Percentiles rank a stretch among this genome's conserved stretches.
Evolutionary conservation across 2,329 filamentous ascomycete genomes (phyloP).

Genomic region (Fusarium marasasianum): DNA sequence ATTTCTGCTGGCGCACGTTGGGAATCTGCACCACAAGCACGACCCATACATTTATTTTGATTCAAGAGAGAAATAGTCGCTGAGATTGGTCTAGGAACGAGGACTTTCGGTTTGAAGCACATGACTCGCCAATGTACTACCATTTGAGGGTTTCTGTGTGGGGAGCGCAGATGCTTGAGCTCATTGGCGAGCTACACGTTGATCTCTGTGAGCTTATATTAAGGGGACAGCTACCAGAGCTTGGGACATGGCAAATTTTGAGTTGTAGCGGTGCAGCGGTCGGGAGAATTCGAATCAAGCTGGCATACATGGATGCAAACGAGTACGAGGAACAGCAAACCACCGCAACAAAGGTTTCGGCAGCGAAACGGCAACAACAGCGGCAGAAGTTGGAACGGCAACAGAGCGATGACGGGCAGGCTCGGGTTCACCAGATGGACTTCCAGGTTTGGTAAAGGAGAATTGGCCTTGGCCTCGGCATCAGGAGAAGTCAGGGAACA

Average conservation of each 20-base stretch:
- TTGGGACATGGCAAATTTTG: slow-evolving; percentile 36
- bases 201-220: slow-evolving; percentile 38
- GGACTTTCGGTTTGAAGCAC: slow-evolving; percentile 39
- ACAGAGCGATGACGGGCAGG: slow-evolving; percentile 31
- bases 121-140: slow-evolving; percentile 41
- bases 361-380: slow-evolving; percentile 26
- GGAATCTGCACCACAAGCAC: not conserved
- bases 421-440: slow-evolving; percentile 38
- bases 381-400: slow-evolving; percentile 25
- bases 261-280: slow-evolving; percentile 28
- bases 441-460: slow-evolving; percentile 39
- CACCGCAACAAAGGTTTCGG: slow-evolving; percentile 27
- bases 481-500: slow-evolving; percentile 6
- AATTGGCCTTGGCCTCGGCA: slow-evolving; percentile 1
- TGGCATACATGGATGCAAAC: slow-evolving; percentile 30
- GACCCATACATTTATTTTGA: slow-evolving; percentile 9
- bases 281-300: slow-evolving; percentile 31
- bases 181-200: slow-evolving; percentile 39
- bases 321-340: slow-evolving; percentile 37
- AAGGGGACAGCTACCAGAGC: slow-evolving; percentile 28
- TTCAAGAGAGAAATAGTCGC: slow-evolving; percentile 14
- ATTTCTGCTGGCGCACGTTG: not conserved
- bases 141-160: slow-evolving; percentile 41
- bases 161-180: slow-evolving; percentile 40
- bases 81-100: slow-evolving; percentile 39